phyloP scores from a whole-genome alignment of 257 asterid genomes.

The Nicotiana noctiflora region DNA sequence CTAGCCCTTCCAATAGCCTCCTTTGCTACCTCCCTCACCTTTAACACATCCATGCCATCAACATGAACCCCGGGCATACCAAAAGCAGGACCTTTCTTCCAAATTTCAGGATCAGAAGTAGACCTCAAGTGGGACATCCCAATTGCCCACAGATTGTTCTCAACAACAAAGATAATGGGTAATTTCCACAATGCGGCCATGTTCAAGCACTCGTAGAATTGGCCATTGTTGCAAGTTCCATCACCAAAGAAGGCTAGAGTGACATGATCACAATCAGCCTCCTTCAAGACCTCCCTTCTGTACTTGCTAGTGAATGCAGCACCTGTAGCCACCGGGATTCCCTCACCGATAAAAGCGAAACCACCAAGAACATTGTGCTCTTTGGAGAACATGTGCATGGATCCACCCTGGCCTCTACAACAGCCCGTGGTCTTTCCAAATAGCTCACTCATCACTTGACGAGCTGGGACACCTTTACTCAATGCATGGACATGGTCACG shows the following conservation, averaged over 20 bases:
- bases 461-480: conserved; percentile 96
- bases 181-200: conserved; percentile 98
- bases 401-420: conserved; percentile 99
- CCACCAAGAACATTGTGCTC: conserved; percentile 95
- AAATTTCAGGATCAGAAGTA: conserved; percentile 88
- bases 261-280: conserved; percentile 80
- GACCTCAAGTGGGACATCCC: conserved; percentile 99
- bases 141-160: conserved; percentile 98
- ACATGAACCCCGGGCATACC: conserved; percentile 99
- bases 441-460: conserved; percentile 94
- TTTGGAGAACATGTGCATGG: conserved; percentile 99
- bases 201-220: conserved; percentile 96
- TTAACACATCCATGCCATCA: conserved; percentile 97
- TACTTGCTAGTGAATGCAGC: conserved; percentile 91
- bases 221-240: conserved; percentile 94
- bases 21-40: conserved; percentile 93
- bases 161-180: conserved; percentile 88
- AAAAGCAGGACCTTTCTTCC: conserved; percentile 98
- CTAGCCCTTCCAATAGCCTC: conserved; percentile 91
- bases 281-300: conserved; percentile 75
- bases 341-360: conserved; percentile 94
- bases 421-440: conserved; percentile 97
- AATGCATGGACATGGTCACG: conserved; percentile 95
- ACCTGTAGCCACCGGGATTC: conserved; percentile 93
- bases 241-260: conserved; percentile 91